Evolutionary conservation across 2,329 filamentous ascomycete species (phyloP), one percentile per base, ranked within the genome.

Genomic region (Lachnellula subtilissima): DNA sequence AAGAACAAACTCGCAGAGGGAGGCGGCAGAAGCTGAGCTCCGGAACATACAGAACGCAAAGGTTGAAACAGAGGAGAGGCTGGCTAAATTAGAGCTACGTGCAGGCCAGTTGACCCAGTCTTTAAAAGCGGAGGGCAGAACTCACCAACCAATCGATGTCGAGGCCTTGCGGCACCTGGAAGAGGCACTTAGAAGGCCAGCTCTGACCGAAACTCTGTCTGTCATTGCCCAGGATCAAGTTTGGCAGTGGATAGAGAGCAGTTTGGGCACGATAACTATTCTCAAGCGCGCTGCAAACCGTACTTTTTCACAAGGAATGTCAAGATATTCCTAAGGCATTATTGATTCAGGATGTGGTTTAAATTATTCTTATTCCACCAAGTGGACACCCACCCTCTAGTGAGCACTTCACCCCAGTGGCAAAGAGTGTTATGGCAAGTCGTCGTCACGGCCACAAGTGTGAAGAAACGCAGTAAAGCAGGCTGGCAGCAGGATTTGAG

Each of bases 91-190:
- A 45, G 52, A 58, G 48, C 51, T 40, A 56, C 53, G 54, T 19
- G 50, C 53, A 54, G 54, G 48, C 47, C 47, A 59, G 39, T 50
- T 57, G 48, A 59, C 57, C 12, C 47, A 52, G 47, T 54, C 47
- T 57, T 54, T 57, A 46, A 40, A 57, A 54, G 54, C 17, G 42
- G 57, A 59, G 50, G 47, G 57, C 22, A 57, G 47, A 54, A 54
- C 50, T 50, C 54, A 59, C 54, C 46, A n/a, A 49, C 51, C 51
- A 22, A 59, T 59, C 57, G 40, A 57, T 59, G 39, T 9, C 46
- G 56, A 59, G 53, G 46, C 46, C 50, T 53, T 59, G 46, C 56
- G 37, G 49, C 48, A 45, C 47, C 47, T 59, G 19, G 56, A 59
- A 50, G 56, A 56, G 45, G 53, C 50, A 56, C 19, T 59, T n/a